Evolutionary conservation across 2,329 filamentous ascomycete species (phyloP), one percentile per base, ranked within the genome.

Genomic region (Teratosphaeria zuluensis): DNA sequence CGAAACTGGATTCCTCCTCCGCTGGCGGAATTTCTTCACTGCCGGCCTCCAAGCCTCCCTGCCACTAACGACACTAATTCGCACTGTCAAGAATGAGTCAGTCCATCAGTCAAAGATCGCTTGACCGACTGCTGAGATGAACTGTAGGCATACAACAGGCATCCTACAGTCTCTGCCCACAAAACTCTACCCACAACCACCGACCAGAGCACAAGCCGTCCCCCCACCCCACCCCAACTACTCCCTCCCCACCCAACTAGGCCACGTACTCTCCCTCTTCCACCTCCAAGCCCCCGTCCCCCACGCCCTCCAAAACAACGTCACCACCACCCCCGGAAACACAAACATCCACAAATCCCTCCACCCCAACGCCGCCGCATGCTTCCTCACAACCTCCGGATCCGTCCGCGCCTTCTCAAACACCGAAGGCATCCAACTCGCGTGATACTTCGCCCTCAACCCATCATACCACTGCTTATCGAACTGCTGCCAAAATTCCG

Each of bases 391-490:
- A 14, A 14, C 52, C 7, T 57, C 21, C 31, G 80, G 74, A 62
- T 80, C 78, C 42, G 86, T 81, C 62, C 78, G 79, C 51, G 87
- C 83, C 74, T 90, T 90, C 66, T 89, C 84, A 73, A 84, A 88
- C 4, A 90, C 84, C 53, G 76, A 84, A 30, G 87, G 87, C 65
- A 90, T 73, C 5, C 78, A 77, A 0, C 75, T 76, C 14, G 86
- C 87, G 54, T 78, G 70, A 72, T 88, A 90, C 69, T 86, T 87
- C 24, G 68, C 61, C 16, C 87, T 76, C 64, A 90, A 74, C 1
- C 68, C 75, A 33, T 88, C 80, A 70, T 90, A 90, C 79, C 79
- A 83, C 21, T 70, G 66, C 51, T 76, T 73, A 55, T 82, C 78
- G 70, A 89, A 89, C 55, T 84, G 76, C 33, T 74, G 66, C 85